phyloP scores from a whole-genome alignment of 1,284 basidiomycete genomes.

The Ceratobasidium sp. region DNA sequence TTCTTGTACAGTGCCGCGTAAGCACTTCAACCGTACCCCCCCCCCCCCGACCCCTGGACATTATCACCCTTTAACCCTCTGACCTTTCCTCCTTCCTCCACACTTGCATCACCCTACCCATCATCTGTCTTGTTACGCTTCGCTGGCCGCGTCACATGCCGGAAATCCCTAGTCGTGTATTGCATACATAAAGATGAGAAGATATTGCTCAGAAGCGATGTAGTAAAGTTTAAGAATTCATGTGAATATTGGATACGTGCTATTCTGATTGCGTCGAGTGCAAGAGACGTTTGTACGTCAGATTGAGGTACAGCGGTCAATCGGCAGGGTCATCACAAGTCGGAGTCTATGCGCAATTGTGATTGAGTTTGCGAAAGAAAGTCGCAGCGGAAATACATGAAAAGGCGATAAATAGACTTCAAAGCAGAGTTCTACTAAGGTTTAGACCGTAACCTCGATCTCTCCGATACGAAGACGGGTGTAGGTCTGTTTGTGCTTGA shows the following conservation, averaged over 20 bases:
- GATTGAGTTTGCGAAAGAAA: background rate
- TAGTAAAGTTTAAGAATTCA: conserved; percentile 35
- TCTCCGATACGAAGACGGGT: conserved; percentile 87
- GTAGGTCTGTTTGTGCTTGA: conserved; percentile 91
- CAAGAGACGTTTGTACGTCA: conserved; percentile 19
- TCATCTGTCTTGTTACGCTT: conserved; percentile 18
- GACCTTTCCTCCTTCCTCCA: conserved; percentile 3
- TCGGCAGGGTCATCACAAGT: conserved; percentile 7
- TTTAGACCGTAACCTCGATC: conserved; percentile 52
- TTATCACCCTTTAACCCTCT: background rate
- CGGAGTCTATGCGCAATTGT: conserved; percentile 7
- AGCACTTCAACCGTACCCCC: conserved; percentile 45
- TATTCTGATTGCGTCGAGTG: background rate
- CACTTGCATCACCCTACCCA: conserved; percentile 16
- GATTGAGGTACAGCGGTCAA: background rate
- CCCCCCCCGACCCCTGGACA: background rate
- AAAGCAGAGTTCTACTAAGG: background rate
- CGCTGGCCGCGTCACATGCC: conserved; percentile 19
- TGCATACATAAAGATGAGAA: conserved; percentile 37
- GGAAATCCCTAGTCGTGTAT: conserved; percentile 23
- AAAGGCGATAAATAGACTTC: conserved; percentile 5
- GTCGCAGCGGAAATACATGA: background rate
- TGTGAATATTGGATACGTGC: conserved; percentile 31
- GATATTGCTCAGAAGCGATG: conserved; percentile 19
- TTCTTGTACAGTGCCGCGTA: conserved; percentile 83